Conservation (phyloP, 2,329 filamentous ascomycete species). For the Ophiostoma piceae region DNA sequence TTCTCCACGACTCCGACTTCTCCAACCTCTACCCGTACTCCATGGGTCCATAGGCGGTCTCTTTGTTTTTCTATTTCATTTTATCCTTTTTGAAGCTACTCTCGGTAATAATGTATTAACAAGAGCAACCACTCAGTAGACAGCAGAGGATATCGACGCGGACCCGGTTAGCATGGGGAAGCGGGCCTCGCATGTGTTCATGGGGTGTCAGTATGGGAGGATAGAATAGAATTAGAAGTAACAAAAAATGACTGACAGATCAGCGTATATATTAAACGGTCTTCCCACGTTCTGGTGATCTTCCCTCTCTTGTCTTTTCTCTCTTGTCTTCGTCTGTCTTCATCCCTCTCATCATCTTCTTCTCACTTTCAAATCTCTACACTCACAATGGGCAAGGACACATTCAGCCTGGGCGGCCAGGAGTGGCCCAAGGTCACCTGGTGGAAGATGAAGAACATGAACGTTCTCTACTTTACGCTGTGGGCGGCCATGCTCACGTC, state of each 20-base stretch:
- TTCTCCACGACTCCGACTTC: constrained; percentile 3
- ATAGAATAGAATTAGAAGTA: background rate
- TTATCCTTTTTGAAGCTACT: constrained; percentile 13
- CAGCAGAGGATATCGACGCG: background rate
- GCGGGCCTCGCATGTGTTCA: background rate
- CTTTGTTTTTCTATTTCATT: constrained; percentile 5
- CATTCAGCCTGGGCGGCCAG: constrained; percentile 29
- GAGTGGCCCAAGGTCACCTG: constrained; percentile 29
- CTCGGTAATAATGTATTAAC: background rate
- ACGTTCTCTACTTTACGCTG: constrained; percentile 35
- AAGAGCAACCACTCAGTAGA: no score
- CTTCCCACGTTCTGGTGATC: background rate
- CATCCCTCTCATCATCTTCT: background rate
- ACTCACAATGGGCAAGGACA: constrained; percentile 28
- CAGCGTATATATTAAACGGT: background rate
- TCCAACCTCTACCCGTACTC: background rate
- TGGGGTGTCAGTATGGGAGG: background rate
- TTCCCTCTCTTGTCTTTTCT: background rate
- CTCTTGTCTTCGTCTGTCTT: background rate
- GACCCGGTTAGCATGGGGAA: background rate
- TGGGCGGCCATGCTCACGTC: constrained; percentile 34
- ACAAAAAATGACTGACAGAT: background rate
- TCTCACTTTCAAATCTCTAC: background rate
- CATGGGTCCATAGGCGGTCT: background rate
- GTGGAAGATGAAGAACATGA: constrained; percentile 28